phyloP scores from a whole-genome alignment of 2,329 filamentous ascomycete species.

The Colletotrichum graminicola region DNA sequence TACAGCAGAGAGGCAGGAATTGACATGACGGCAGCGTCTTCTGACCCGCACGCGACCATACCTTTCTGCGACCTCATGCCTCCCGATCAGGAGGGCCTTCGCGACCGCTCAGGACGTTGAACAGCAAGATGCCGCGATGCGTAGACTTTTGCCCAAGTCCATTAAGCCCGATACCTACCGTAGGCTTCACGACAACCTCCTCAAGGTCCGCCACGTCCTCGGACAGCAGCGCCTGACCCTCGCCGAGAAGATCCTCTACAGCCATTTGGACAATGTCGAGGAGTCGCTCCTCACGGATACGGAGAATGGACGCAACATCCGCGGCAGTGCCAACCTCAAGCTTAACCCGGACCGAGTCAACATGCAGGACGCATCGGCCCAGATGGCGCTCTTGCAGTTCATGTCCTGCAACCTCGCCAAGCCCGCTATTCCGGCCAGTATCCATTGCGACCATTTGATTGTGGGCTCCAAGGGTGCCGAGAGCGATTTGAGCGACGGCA shows the following conservation, averaged over 20 bases:
- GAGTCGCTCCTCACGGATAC: constrained; percentile 88
- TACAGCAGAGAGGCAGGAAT: constrained; percentile 21
- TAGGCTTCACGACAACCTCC: constrained; percentile 82
- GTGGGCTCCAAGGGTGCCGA: constrained; percentile 93
- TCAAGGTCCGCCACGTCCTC: constrained; percentile 80
- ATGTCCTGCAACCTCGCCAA: constrained; percentile 94
- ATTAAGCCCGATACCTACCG: constrained; percentile 78
- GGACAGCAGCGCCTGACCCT: constrained; percentile 79
- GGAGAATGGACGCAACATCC: constrained; percentile 84
- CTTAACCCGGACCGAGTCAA: constrained; percentile 97
- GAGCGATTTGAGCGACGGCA: constrained; percentile 85
- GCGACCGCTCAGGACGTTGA: constrained; percentile 42
- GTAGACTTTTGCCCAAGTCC: constrained; percentile 48
- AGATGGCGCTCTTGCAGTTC: constrained; percentile 98
- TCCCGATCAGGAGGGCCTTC: constrained; percentile 41
- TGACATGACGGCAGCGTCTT: constrained; percentile 51
- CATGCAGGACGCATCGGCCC: constrained; percentile 98
- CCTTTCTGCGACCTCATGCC: constrained; percentile 35
- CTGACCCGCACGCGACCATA: constrained; percentile 45
- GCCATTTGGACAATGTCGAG: constrained; percentile 90
- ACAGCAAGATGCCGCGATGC: constrained; percentile 50
- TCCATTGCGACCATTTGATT: constrained; percentile 99
- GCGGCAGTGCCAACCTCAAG: constrained; percentile 92
- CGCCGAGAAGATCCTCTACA: constrained; percentile 98
- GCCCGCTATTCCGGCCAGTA: constrained; percentile 94